A percentile compares a stretch with the other conserved stretches of the same genome.
Conservation (phyloP, 352 stramenopile species). For the Peronosclerospora sorghi region DNA sequence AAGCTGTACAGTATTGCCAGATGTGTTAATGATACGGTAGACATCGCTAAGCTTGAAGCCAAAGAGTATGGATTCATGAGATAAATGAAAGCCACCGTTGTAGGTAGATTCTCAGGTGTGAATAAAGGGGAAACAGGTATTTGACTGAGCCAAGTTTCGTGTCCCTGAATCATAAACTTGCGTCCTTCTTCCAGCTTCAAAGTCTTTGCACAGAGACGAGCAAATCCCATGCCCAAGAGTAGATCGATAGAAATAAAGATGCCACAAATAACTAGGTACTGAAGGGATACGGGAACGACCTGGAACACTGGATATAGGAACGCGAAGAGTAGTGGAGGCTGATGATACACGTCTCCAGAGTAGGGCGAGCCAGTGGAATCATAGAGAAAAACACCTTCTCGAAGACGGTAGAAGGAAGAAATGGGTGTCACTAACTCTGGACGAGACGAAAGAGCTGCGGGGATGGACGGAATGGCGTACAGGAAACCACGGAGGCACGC, state of each 20-base stretch:
- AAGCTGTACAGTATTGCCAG: constrained; percentile 52
- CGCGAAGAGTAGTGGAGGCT: constrained; percentile 67
- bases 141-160: constrained; percentile 60
- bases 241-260: constrained; percentile 49
- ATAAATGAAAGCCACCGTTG: constrained; percentile 42
- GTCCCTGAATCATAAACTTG: constrained; percentile 18
- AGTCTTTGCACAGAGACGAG: constrained; percentile 33
- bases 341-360: constrained; percentile 70
- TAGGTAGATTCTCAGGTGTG: constrained; percentile 26
- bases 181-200: constrained; percentile 41
- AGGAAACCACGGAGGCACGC: constrained; percentile 27
- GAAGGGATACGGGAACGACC: constrained; percentile 6
- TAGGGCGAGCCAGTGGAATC: constrained; percentile 42
- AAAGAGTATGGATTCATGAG: constrained; percentile 76
- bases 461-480: constrained; percentile 23
- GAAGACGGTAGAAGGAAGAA: constrained; percentile 48
- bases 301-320: constrained; percentile 46
- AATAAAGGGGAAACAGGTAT: constrained; percentile 69
- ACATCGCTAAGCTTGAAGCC: constrained; percentile 54
- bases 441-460: constrained; percentile 30
- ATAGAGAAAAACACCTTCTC: constrained; percentile 52
- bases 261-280: constrained; percentile 21
- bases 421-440: constrained; percentile 59
- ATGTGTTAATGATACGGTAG: constrained; percentile 59
- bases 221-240: constrained; percentile 44